Conservation (phyloP, 345 rosid species). For the Physaria fendleri region DNA sequence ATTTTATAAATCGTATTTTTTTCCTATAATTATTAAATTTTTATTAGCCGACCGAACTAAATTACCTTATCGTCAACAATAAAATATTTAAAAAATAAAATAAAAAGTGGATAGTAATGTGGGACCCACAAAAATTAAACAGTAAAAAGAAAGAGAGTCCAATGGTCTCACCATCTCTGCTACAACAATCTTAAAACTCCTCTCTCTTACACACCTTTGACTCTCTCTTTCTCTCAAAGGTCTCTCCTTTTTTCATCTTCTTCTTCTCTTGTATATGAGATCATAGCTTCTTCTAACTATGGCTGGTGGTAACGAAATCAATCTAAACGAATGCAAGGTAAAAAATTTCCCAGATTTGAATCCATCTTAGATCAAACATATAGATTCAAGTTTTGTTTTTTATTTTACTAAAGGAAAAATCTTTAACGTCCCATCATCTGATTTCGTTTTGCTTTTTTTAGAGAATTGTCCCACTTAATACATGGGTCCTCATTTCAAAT, state of each 20-base stretch:
- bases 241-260: too few relatives aligned
- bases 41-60: not conserved
- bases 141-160: not conserved
- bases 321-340: conserved; percentile 92
- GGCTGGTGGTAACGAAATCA: conserved; percentile 88
- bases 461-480: conserved; percentile 95
- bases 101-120: not conserved
- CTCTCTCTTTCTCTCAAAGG: too few relatives aligned
- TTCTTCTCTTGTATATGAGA: too few relatives aligned
- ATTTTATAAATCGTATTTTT: not conserved
- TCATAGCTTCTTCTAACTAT: conserved; percentile 36
- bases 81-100: not conserved
- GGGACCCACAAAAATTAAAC: conserved; percentile 12
- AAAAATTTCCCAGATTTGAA: too few relatives aligned
- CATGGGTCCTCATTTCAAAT: conserved; percentile 96
- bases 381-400: too few relatives aligned
- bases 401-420: too few relatives aligned
- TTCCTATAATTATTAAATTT: not conserved
- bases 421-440: conserved; percentile 10
- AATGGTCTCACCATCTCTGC: too few relatives aligned
- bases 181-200: not conserved
- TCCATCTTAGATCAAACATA: too few relatives aligned
- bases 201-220: conserved; percentile 4
- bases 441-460: conserved; percentile 25
- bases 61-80: not conserved